phyloP scores from a whole-genome alignment of 495 filamentous ascomycete species.

The Barbatosphaeria neglecta region DNA sequence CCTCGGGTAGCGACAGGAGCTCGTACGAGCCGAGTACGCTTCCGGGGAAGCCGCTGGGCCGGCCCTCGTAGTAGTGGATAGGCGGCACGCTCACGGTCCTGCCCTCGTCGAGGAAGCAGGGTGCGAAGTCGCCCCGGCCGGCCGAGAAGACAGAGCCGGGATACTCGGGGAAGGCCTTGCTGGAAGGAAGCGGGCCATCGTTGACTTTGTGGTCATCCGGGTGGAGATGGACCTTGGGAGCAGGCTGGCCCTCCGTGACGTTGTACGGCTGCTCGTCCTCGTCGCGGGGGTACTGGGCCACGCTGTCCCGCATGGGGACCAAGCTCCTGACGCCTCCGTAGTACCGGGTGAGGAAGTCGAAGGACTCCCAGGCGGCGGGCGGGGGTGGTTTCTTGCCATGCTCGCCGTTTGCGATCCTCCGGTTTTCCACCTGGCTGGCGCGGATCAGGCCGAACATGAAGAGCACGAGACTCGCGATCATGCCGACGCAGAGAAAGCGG shows the following conservation, averaged over 20 bases:
- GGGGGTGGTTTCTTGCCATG: slow-evolving; percentile 33
- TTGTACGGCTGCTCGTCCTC: slow-evolving; percentile 33
- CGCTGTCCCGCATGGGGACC: slow-evolving; percentile 46
- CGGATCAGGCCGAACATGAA: slow-evolving; percentile 63
- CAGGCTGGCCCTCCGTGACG: slow-evolving; percentile 6
- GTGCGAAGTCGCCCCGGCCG: slow-evolving; percentile 40
- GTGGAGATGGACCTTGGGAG: not conserved
- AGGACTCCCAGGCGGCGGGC: slow-evolving; percentile 69
- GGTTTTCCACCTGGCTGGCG: slow-evolving; percentile 55
- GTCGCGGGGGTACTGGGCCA: slow-evolving; percentile 64
- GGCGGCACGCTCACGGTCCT: slow-evolving; percentile 51
- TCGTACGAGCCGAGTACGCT: slow-evolving; percentile 72
- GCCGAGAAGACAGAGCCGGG: slow-evolving; percentile 40
- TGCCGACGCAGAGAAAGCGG: slow-evolving; percentile 57
- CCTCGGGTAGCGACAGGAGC: slow-evolving; percentile 66
- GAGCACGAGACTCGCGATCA: slow-evolving; percentile 55
- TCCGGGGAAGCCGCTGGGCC: slow-evolving; percentile 71
- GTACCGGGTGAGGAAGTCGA: slow-evolving; percentile 71
- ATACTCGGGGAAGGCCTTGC: slow-evolving; percentile 58
- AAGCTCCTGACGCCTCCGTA: slow-evolving; percentile 68
- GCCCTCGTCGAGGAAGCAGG: slow-evolving; percentile 64
- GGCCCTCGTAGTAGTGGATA: slow-evolving; percentile 59
- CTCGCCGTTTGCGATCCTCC: slow-evolving; percentile 45
- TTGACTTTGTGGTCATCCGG: not conserved
- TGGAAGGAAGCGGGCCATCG: slow-evolving; percentile 46